Base-by-base conservation (phyloP, 805 yeast species). In the Candida pseudoglaebosa region DNA sequence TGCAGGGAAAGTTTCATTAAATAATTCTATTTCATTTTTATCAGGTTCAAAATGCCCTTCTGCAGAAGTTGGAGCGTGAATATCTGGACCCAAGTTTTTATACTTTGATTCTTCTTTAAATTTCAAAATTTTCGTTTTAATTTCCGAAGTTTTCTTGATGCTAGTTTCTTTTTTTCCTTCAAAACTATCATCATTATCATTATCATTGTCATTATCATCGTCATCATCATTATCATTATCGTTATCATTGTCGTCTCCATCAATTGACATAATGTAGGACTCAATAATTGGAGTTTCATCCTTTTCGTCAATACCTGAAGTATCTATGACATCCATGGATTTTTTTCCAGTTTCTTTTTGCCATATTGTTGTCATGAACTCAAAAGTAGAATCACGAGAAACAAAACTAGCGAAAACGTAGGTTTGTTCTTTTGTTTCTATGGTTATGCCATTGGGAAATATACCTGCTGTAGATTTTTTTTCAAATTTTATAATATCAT, bases 401-500 rank as follows among this genome's bases (percentile, higher is more conserved):
- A 87, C 66, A 53, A 91, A 89, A 39, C 95, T 86, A 10, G 96
- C 96, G 68, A 91, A 90, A 14, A 78, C 78, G 50, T 88, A 85
- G 44, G 76, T 78, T 4, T 72, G 75, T 60, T 70, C 75, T 26
- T 63, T 68, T 0, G 93, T 84, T 48, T 80, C 82, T 17, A 88
- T 70, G 4, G 75, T 65, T 29, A 91, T 87, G 3, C 95, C 97
- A 56, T 91, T 91, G 16, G 95, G 95, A 53, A 91, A 88, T 17
- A 91, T 67, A 0, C 95, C 96, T 4, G 87, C 96, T 0, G 96
- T 88, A 14, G 80, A 73, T 41, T 80, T 83, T 59, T 87, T 86
- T 52, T 91, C 96, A 48, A 89, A 77, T 20, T 74, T 68, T 8
- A 73, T 68, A 18, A 93, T 77, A 40, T 88, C 95, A 34, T 73